These are phyloP conservation scores for Phalaenopsis equestris DNA, from an alignment of 106 monocot genomes.

Conservation along the genomic window DNA sequence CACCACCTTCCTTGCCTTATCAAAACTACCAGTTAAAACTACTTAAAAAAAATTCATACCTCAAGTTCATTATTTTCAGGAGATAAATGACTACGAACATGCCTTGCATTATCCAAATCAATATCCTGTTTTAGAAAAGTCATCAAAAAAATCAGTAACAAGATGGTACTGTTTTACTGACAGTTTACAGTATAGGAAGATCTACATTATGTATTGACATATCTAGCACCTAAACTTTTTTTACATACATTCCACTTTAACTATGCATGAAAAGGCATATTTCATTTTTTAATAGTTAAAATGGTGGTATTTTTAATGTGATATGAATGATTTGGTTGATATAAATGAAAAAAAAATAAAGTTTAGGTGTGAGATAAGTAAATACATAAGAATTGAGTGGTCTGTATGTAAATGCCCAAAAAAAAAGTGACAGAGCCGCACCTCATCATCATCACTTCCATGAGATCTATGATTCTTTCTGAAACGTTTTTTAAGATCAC, in stretches of 20 bases:
- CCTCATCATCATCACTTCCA: slow-evolving; percentile 63
- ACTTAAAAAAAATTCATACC: background rate
- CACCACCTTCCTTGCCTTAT: too few species aligned
- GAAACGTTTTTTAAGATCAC: slow-evolving; percentile 37
- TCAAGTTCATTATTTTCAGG: slow-evolving; percentile 7
- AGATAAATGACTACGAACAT: slow-evolving; percentile 11
- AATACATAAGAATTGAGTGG: too few species aligned
- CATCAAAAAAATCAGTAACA: slow-evolving; percentile 21
- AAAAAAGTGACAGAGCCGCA: slow-evolving; percentile 8
- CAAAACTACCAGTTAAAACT: background rate
- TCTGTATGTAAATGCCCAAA: background rate
- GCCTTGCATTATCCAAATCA: slow-evolving; percentile 12
- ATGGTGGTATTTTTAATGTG: too few species aligned
- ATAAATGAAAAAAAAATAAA: too few species aligned
- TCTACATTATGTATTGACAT: too few species aligned
- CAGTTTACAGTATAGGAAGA: background rate
- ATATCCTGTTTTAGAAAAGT: slow-evolving; percentile 14
- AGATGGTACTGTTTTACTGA: background rate
- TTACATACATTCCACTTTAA: too few species aligned
- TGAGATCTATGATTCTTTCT: slow-evolving; percentile 48
- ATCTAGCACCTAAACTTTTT: too few species aligned
- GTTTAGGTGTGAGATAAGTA: too few species aligned
- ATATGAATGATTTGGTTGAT: too few species aligned
- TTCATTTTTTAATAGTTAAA: too few species aligned
- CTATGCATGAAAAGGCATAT: too few species aligned